Evolutionary conservation across 331 rosid genomes (phyloP), one percentile per base, ranked within the genome.

Genomic region (Quercus tomentella): DNA sequence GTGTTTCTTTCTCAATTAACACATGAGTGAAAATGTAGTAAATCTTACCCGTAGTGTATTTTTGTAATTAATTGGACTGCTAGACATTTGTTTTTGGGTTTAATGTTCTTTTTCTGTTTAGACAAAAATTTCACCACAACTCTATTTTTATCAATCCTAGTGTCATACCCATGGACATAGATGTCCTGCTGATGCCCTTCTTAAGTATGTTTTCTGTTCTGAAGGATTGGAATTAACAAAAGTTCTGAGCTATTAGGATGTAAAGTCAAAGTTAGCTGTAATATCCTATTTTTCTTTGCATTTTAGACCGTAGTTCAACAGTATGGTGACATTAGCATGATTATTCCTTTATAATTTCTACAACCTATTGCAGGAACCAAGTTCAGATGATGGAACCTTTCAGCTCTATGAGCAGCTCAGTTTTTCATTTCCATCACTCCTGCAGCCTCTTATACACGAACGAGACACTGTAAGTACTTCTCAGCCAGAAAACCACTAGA

Each of bases 371-470:
- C 91, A 95, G 97, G 90, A 88, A 80, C 73, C 87, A 73, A 83
- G 82, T 75, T 70, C 82, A 30, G 84, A 77, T 81, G 89, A 85
- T 52, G 82, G 82, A 72, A 76, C 87, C 58, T 88, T 91, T 81
- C 97, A 86, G 84, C 93, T 95, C 41, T 93, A 90, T 83, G 92
- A 95, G 90, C 87, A 93, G 79, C 87, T 95, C 28, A 84, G 97
- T 72, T 88, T 81, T 67, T 89, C 97, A 33, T 93, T 82, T 65
- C 99, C 98, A 43, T 89, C 97, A 16, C 90, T 95, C 56, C 77
- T 95, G 56, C 88, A 89, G 76, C 94, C 99, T 82, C 97, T 95
- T 51, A 82, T 95, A 85, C 96, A 91, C 23, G 99, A 95, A 87
- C 79, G 96, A 73, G 97, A 95, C 77, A 93, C 90, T 4, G 99